These are phyloP conservation scores for Crepidotus sp. DNA, from an alignment of 1,284 basidiomycete genomes.

Conservation along the genomic window DNA sequence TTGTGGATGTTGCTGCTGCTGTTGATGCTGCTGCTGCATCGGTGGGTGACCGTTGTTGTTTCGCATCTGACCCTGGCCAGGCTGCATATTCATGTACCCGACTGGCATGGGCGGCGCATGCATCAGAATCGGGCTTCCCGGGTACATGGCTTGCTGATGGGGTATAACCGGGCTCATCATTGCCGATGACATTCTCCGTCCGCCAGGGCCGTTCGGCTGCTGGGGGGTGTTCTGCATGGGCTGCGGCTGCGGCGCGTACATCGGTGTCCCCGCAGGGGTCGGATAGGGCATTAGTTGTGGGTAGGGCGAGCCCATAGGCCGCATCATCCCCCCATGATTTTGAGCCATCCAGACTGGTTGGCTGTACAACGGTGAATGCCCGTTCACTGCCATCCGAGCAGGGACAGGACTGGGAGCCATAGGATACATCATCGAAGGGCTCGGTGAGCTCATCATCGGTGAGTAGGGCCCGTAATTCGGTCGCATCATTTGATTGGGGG, in stretches of 20 bases:
- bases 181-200: conserved; percentile 34
- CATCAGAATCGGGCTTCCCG: conserved; percentile 59
- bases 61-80: conserved; percentile 31
- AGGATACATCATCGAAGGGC: conserved; percentile 49
- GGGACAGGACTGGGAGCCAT: conserved; percentile 55
- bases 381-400: conserved; percentile 49
- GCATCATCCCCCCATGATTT: conserved; percentile 36
- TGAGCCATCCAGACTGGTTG: conserved; percentile 62
- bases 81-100: conserved; percentile 27
- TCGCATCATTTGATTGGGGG: conserved; percentile 38
- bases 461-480: conserved; percentile 52
- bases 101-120: conserved; percentile 39
- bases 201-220: conserved; percentile 38
- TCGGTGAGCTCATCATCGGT: conserved; percentile 60
- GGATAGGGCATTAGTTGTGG: conserved; percentile 55
- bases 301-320: conserved; percentile 54
- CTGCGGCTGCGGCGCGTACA: conserved; percentile 40
- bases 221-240: conserved; percentile 24
- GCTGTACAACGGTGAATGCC: conserved; percentile 48
- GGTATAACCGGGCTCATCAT: conserved; percentile 64
- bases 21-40: conserved; percentile 25
- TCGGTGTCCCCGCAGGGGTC: conserved; percentile 38
- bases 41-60: conserved; percentile 31
- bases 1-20: conserved; percentile 23
- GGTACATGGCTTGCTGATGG: conserved; percentile 43